phyloP scores from a whole-genome alignment of 306 rosid genomes.

The Lathyrus oleraceus region DNA sequence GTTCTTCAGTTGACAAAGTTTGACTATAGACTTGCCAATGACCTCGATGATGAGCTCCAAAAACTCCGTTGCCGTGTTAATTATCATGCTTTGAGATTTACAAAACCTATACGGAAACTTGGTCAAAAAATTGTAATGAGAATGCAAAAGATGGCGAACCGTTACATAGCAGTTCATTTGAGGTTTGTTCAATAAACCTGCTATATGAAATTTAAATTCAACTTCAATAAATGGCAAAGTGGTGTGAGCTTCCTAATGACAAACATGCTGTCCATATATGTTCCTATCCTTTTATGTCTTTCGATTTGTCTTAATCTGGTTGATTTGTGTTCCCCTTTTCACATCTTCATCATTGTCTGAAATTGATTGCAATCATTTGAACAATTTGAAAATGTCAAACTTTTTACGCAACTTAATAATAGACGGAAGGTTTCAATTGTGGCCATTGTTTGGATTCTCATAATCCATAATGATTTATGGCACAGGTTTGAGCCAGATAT shows the following conservation, averaged over 20 bases:
- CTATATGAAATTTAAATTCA: conserved; percentile 27
- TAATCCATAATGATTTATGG: conserved; percentile 42
- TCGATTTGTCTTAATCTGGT: conserved; percentile 18
- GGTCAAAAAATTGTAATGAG: conserved; percentile 73
- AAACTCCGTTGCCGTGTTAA: conserved; percentile 93
- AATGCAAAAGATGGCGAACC: conserved; percentile 78
- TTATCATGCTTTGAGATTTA: conserved; percentile 88
- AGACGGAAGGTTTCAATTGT: neutral
- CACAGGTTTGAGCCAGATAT: conserved; percentile 99
- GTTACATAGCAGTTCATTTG: conserved; percentile 87
- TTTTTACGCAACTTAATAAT: conserved; percentile 12
- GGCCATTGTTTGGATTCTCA: conserved; percentile 33
- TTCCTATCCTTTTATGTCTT: conserved; percentile 21
- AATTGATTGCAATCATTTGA: conserved; percentile 26
- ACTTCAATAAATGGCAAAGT: conserved; percentile 28
- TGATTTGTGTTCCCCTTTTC: conserved; percentile 29
- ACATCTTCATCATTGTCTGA: conserved; percentile 15
- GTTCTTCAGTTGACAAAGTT: conserved; percentile 95
- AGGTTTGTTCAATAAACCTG: conserved; percentile 60
- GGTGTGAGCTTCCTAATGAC: conserved; percentile 19
- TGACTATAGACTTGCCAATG: conserved; percentile 91
- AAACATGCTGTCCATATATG: neutral
- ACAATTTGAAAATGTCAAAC: conserved; percentile 26
- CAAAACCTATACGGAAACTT: conserved; percentile 78
- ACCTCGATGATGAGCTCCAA: conserved; percentile 85